Conservation (phyloP, 2,329 filamentous ascomycete genomes). For the Penicillium palitans region DNA sequence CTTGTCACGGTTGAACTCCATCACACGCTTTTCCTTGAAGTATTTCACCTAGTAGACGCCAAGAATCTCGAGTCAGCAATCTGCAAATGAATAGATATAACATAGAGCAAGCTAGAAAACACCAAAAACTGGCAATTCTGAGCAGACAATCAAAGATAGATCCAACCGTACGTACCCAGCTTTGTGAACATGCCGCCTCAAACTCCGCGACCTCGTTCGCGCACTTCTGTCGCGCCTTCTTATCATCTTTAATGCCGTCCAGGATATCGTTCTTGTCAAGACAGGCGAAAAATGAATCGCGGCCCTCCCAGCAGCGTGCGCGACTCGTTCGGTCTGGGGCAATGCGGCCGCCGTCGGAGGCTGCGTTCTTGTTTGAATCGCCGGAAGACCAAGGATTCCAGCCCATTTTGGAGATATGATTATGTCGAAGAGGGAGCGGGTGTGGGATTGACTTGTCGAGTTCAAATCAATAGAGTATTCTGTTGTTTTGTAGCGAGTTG, state of each 20-base stretch:
- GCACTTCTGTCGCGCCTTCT: slow-evolving; percentile 60
- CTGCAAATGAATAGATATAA: neutral
- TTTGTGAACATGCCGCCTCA: slow-evolving; percentile 79
- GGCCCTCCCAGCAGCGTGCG: slow-evolving; percentile 81
- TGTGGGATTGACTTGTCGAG: neutral
- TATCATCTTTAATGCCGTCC: slow-evolving; percentile 65
- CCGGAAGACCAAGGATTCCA: slow-evolving; percentile 52
- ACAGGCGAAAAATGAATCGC: slow-evolving; percentile 85
- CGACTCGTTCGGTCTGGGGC: slow-evolving; percentile 85
- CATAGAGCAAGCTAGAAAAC: neutral
- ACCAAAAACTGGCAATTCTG: neutral
- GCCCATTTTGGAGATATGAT: slow-evolving; percentile 47
- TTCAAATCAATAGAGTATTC: neutral
- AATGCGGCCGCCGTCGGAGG: slow-evolving; percentile 63
- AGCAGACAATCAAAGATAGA: neutral
- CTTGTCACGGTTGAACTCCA: slow-evolving; percentile 82
- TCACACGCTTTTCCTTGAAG: slow-evolving; percentile 94
- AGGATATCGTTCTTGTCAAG: slow-evolving; percentile 79
- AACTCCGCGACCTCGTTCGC: slow-evolving; percentile 64
- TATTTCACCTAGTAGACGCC: slow-evolving; percentile 71
- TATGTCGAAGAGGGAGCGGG: neutral
- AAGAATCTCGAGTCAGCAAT: neutral
- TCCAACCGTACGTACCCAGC: slow-evolving; percentile 69
- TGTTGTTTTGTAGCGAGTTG: neutral
- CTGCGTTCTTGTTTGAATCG: slow-evolving; percentile 38